phyloP scores from a whole-genome alignment of 1,284 basidiomycete genomes.

The Melampsora abietis-canadensis region DNA sequence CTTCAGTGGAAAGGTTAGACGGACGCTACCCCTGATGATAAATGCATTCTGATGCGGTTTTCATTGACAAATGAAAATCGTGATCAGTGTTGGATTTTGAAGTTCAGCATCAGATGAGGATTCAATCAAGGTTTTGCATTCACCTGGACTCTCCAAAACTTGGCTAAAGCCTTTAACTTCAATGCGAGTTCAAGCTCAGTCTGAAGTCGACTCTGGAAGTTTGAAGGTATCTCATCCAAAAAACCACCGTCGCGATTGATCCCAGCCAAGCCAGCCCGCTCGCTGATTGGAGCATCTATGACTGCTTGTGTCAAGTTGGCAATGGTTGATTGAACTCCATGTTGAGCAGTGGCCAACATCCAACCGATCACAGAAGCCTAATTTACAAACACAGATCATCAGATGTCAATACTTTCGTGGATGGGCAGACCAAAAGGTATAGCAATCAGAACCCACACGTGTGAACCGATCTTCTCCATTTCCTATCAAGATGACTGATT shows the following conservation, averaged over 20 bases:
- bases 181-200: constrained; percentile 38
- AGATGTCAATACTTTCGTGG: too few relatives aligned
- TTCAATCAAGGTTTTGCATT: not conserved
- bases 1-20: not conserved
- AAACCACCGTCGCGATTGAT: constrained; percentile 34
- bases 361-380: constrained; percentile 15
- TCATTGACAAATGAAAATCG: not conserved
- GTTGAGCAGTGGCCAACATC: constrained; percentile 38
- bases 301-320: constrained; percentile 35
- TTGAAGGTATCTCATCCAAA: constrained; percentile 30
- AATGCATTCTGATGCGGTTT: constrained; percentile 32
- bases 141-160: constrained; percentile 43
- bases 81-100: not conserved
- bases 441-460: not conserved
- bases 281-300: constrained; percentile 26
- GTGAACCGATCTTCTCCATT: constrained; percentile 33
- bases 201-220: constrained; percentile 41
- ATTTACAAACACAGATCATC: not conserved
- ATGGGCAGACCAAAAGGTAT: too few relatives aligned
- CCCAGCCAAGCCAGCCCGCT: constrained; percentile 19
- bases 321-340: constrained; percentile 40
- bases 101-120: not conserved
- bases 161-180: constrained; percentile 39
- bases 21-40: constrained; percentile 31
- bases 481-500: constrained; percentile 29